Base-by-base conservation (phyloP, 2,329 filamentous ascomycete genomes). In the Aspergillus quadricinctus region DNA sequence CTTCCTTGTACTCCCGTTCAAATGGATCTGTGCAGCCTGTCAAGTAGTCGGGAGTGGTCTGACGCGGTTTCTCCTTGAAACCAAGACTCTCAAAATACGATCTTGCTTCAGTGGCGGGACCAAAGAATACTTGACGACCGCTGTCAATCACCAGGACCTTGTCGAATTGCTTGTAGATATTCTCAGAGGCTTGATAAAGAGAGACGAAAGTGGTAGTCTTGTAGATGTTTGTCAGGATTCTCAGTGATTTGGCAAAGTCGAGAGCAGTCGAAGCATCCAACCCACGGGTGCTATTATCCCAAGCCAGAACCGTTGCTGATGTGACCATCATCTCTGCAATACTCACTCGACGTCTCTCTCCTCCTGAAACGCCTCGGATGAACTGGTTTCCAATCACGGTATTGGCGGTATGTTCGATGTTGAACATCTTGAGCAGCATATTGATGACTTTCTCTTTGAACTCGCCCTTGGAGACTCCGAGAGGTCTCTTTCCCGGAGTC, bases 371-470 rank as follows among this genome's bases (percentile, higher is more conserved):
- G 70, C 91, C 92, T 51, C 89, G 86, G 21, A 94, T 82, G 60
- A 93, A 91, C 0, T 85, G 83, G 60, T 94, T 88, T 7, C 92
- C 92, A 27, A 96, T 90, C 29, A 93, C 85, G 0, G 92, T 97
- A 69, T 92, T 83, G 52, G 85, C 83, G 0, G 91, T 95, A 72
- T 96, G 91, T 71, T 92, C 88, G 53, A 96, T 96, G 69, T 93
- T 94, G 80, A 96, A 95, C 89, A 95, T 94, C 68, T 90, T 90
- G 52, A 96, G 79, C 57, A 96, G 80, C 66, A 88, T 83, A 19
- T 84, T 81, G 58, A 92, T 78, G 56, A 95, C 85, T 64, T 86
- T 85, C 50, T 88, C 81, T 77, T 92, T 92, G 78, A 93, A 93
- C 17, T 88, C 86, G 5, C 75, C 71, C 70, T 89, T 88, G 41